Conservation (phyloP, 2,329 filamentous ascomycete genomes). For the Cucurbitaria berberidis region DNA sequence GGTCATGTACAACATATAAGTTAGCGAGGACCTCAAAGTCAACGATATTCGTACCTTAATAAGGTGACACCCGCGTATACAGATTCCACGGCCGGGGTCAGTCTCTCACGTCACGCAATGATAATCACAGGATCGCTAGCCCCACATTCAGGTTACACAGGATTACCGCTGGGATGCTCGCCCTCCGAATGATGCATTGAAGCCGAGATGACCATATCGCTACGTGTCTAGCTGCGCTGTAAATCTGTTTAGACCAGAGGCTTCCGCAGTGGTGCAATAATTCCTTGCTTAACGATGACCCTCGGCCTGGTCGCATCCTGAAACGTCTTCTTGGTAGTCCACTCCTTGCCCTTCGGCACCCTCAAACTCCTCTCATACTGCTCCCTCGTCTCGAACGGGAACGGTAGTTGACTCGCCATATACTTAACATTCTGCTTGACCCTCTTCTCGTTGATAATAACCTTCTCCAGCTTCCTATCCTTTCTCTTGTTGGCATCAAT, state of each 20-base stretch:
- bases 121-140: not conserved
- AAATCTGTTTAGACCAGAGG: conserved; percentile 59
- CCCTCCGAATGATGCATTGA: not conserved
- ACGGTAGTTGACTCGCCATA: conserved; percentile 80
- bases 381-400: conserved; percentile 83
- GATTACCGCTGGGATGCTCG: not conserved
- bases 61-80: not conserved
- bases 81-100: not conserved
- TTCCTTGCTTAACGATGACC: conserved; percentile 88
- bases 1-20: not conserved
- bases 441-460: conserved; percentile 91
- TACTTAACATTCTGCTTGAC: conserved; percentile 92
- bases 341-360: conserved; percentile 89
- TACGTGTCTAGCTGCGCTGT: not conserved
- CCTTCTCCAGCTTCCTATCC: conserved; percentile 80
- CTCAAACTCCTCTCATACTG: conserved; percentile 91
- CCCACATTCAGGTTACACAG: not conserved
- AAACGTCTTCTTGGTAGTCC: conserved; percentile 95
- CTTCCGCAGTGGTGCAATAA: conserved; percentile 88
- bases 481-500: conserved; percentile 77
- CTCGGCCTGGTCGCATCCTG: conserved; percentile 88
- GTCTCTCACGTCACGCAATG: not conserved
- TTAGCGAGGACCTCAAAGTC: not conserved
- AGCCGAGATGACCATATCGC: not conserved
- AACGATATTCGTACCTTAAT: not conserved